Percentiles rank a stretch among this genome's conserved stretches.
Conservation (phyloP, 208 protist genomes). For the Trypanosomatidae sp. region DNA sequence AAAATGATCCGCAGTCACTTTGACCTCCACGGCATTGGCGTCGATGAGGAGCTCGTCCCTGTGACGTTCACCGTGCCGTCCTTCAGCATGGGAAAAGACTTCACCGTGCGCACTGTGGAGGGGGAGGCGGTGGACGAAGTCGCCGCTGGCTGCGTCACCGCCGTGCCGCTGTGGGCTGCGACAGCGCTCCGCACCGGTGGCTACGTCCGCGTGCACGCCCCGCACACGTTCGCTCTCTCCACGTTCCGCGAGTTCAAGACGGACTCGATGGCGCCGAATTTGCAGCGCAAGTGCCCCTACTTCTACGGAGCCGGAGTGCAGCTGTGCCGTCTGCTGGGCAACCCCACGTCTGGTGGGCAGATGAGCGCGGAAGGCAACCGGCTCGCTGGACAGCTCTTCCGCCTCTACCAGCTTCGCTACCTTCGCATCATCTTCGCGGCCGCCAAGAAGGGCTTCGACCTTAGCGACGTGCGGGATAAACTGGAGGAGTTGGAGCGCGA, state of each 20-base stretch:
- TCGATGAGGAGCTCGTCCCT: slow-evolving; percentile 45
- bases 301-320: slow-evolving; percentile 66
- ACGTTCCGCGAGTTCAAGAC: slow-evolving; percentile 84
- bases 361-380: slow-evolving; percentile 59
- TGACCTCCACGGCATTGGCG: slow-evolving; percentile 55
- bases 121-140: slow-evolving; percentile 48
- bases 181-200: slow-evolving; percentile 45
- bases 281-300: slow-evolving; percentile 61
- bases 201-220: slow-evolving; percentile 48
- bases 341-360: slow-evolving; percentile 33
- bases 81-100: slow-evolving; percentile 52
- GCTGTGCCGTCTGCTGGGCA: slow-evolving; percentile 53
- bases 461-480: slow-evolving; percentile 67
- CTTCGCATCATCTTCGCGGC: slow-evolving; percentile 66
- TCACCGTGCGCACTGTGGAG: slow-evolving; percentile 37
- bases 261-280: slow-evolving; percentile 61
- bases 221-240: slow-evolving; percentile 46
- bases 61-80: slow-evolving; percentile 55
- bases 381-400: slow-evolving; percentile 68
- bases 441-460: slow-evolving; percentile 75
- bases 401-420: slow-evolving; percentile 76
- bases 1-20: slow-evolving; percentile 76
- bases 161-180: slow-evolving; percentile 69
- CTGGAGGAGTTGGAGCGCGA: slow-evolving; percentile 62
- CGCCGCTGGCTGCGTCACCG: slow-evolving; percentile 39